These are phyloP conservation scores for Moesziomyces sp. DNA, from an alignment of 1,284 basidiomycete species.

Conservation along the genomic window DNA sequence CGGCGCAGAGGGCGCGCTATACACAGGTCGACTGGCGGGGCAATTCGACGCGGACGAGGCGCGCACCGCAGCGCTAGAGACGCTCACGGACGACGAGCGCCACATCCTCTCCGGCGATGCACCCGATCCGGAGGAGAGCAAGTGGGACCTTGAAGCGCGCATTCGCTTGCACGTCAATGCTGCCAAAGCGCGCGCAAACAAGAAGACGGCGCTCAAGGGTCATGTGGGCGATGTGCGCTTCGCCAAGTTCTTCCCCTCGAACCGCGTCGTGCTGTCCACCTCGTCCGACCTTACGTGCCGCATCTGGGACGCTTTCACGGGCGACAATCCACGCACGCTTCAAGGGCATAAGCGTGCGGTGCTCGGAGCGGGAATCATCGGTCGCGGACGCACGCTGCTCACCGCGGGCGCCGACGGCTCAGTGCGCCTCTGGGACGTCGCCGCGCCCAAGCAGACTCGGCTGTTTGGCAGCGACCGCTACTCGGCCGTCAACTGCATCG, in stretches of 20 bases:
- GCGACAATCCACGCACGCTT: slow-evolving; percentile 73
- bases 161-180: slow-evolving; percentile 25
- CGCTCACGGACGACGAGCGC: slow-evolving; percentile 18
- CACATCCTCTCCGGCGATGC: slow-evolving; percentile 17
- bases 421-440: slow-evolving; percentile 80
- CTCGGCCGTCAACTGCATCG: slow-evolving; percentile 71
- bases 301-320: slow-evolving; percentile 73
- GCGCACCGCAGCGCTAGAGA: slow-evolving; percentile 5
- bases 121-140: slow-evolving; percentile 22
- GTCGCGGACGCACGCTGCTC: slow-evolving; percentile 76
- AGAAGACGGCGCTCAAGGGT: slow-evolving; percentile 43
- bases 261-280: slow-evolving; percentile 72
- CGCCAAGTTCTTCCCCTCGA: slow-evolving; percentile 61
- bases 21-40: slow-evolving; percentile 16
- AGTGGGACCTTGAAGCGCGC: slow-evolving; percentile 40
- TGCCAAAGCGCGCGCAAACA: slow-evolving; percentile 10
- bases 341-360: slow-evolving; percentile 76
- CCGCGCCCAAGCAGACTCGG: slow-evolving; percentile 69
- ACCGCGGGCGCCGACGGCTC: slow-evolving; percentile 76
- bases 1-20: slow-evolving; percentile 45
- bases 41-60: slow-evolving; percentile 15
- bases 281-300: slow-evolving; percentile 75
- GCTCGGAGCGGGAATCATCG: slow-evolving; percentile 74
- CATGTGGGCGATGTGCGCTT: slow-evolving; percentile 58
- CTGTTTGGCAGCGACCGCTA: slow-evolving; percentile 67